These are phyloP conservation scores for Clavaria fumosa DNA, from an alignment of 768 basidiomycete species.

Conservation along the genomic window DNA sequence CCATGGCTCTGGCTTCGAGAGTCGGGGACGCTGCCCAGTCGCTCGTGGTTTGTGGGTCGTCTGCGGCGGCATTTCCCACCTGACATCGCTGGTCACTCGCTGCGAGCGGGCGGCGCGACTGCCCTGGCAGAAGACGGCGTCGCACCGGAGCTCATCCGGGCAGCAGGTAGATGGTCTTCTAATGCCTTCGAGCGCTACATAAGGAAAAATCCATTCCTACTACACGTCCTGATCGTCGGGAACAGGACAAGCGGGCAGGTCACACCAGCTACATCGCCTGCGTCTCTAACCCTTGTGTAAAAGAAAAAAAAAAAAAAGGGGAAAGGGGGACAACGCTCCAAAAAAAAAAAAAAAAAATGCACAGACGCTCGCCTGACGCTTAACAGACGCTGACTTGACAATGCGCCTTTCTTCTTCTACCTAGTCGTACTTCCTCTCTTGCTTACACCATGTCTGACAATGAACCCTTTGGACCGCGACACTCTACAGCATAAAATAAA, in stretches of 20 bases:
- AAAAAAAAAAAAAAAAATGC: too few relatives aligned
- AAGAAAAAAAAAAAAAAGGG: too few relatives aligned
- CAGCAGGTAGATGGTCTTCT: constrained; percentile 24
- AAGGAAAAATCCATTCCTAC: too few relatives aligned
- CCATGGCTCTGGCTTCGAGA: constrained; percentile 20
- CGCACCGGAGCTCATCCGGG: constrained; percentile 23
- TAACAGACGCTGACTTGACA: too few relatives aligned
- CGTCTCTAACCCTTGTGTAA: too few relatives aligned
- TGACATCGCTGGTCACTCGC: constrained; percentile 20
- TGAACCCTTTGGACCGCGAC: too few relatives aligned
- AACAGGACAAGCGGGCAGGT: too few relatives aligned
- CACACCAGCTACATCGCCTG: too few relatives aligned
- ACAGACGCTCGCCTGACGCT: too few relatives aligned
- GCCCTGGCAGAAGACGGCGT: constrained; percentile 19
- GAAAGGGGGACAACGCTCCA: too few relatives aligned
- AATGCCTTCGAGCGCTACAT: constrained; percentile 22
- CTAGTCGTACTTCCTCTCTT: background rate
- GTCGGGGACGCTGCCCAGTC: constrained; percentile 18
- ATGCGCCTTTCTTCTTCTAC: background rate
- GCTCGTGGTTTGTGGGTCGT: constrained; percentile 21
- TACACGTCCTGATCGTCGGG: background rate
- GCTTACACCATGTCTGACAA: too few relatives aligned
- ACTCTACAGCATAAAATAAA: too few relatives aligned
- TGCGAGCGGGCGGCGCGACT: constrained; percentile 29
- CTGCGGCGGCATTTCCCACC: constrained; percentile 14